Base-by-base conservation (phyloP, 352 stramenopile genomes). In the Globisporangium solare region DNA sequence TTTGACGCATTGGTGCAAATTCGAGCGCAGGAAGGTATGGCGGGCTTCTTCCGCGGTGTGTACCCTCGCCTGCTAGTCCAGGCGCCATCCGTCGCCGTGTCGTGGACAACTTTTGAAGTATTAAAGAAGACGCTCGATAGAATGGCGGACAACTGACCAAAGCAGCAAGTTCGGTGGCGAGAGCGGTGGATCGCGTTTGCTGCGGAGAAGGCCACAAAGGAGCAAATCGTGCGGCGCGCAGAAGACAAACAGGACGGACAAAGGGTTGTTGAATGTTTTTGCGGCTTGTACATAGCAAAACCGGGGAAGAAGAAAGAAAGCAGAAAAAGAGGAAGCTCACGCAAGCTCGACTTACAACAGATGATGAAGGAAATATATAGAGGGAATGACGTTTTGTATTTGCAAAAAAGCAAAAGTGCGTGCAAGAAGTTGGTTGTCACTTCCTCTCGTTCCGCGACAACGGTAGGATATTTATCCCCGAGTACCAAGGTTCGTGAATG, bases 21-120 rank as follows among this genome's bases (percentile, higher is more conserved):
- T 68, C 82, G 91, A 43, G 79, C 88, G 52, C 85, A 97, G 46
- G 97, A 99, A 66, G 97, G 97, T 37, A 70, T 79, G 14, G 64
- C 73, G 2, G 97, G 94, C 50, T 98, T 99, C 63, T 99, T 98
- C 71, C 84, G 96, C 18, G 97, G 97, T 20, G 77, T 98, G 20
- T 78, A 90, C 27, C 94, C 97, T 17, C 83, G 97, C 32, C 63
- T 99, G 55, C 74, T 98, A 57, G 90, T 98, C 18, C 95, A 99
- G 58, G 95, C 97, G 35, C 97, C 97, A 21, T 97, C 92, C 32
- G 97, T 99, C 42, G 97, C 97, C 7, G 97, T 99, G 58, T 98
- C 91, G 41, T 99, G 97, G 97, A 99, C 97, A 48, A 98, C 96
- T 35, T 99, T 99, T 80, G 97, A 99, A 91, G 83, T 94, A 75